Evolutionary conservation across 805 yeast species (phyloP).

Genomic region (Kodamaea jinghongensis): DNA sequence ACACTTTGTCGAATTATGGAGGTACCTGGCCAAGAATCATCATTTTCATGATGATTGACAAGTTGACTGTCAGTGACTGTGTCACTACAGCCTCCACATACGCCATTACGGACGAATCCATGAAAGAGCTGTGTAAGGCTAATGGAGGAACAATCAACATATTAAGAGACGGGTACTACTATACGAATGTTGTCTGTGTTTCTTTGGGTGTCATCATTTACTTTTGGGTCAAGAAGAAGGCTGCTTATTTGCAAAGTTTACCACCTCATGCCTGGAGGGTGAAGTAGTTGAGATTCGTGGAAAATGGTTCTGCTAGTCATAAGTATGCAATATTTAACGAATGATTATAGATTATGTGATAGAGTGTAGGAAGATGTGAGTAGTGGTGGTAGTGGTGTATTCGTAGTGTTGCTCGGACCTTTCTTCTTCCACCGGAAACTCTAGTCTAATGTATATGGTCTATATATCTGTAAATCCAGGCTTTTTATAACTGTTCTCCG

Average conservation of each 20-base stretch:
- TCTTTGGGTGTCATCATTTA: constrained; percentile 62
- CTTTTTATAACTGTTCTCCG: constrained; percentile 8
- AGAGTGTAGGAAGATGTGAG: neutral
- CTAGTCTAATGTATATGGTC: neutral
- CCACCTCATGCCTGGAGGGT: constrained; percentile 81
- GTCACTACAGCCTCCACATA: constrained; percentile 17
- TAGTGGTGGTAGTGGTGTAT: too few species aligned
- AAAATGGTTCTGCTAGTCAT: neutral
- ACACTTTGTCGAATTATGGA: constrained; percentile 88
- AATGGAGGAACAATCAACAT: constrained; percentile 56
- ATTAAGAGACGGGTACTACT: constrained; percentile 78
- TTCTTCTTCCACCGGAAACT: too few species aligned
- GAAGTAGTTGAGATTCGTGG: neutral
- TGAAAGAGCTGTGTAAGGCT: constrained; percentile 49
- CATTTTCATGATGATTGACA: constrained; percentile 76
- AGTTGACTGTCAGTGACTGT: constrained; percentile 68
- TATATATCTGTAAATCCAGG: neutral
- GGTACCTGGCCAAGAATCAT: constrained; percentile 97
- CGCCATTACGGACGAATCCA: constrained; percentile 27
- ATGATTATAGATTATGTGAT: too few species aligned
- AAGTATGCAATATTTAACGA: too few species aligned
- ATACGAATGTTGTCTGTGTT: constrained; percentile 72
- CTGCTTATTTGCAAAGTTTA: constrained; percentile 62
- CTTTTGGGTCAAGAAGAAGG: constrained; percentile 64
- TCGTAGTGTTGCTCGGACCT: too few species aligned